phyloP scores from a whole-genome alignment of 208 protist genomes.

The Wallacemonas rigidus region DNA sequence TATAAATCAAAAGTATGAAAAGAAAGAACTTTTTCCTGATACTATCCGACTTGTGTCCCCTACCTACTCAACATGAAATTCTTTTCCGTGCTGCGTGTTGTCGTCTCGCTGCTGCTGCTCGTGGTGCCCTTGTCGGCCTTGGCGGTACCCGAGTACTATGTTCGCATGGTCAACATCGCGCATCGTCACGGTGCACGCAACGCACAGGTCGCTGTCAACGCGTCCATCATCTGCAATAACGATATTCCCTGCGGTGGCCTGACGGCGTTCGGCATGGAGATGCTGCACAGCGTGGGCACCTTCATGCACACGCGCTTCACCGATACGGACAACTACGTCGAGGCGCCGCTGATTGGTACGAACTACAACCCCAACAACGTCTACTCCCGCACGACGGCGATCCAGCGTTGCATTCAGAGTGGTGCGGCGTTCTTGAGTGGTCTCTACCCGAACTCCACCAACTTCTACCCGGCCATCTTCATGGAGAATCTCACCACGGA shows the following conservation, averaged over 20 bases:
- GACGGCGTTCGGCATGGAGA: conserved; percentile 40
- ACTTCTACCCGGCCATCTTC: conserved; percentile 53
- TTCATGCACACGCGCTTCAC: conserved; percentile 48
- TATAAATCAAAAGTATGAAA: background rate
- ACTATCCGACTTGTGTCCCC: too few relatives aligned
- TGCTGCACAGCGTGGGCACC: conserved; percentile 35
- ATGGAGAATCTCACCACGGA: conserved; percentile 39
- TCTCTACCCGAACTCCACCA: conserved; percentile 38
- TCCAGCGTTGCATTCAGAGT: conserved; percentile 60
- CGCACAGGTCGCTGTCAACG: conserved; percentile 29
- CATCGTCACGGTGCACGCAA: conserved; percentile 51
- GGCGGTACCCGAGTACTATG: conserved; percentile 23
- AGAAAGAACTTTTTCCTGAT: background rate
- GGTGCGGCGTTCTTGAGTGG: conserved; percentile 46
- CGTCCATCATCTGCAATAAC: conserved; percentile 29
- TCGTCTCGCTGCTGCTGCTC: conserved; percentile 1
- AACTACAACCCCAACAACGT: conserved; percentile 49
- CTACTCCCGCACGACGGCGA: conserved; percentile 51
- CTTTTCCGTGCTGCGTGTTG: background rate
- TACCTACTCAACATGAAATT: background rate
- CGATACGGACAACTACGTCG: conserved; percentile 30
- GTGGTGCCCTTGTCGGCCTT: conserved; percentile 9
- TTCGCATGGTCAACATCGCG: conserved; percentile 45
- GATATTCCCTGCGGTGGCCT: conserved; percentile 48
- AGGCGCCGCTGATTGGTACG: conserved; percentile 35